These are phyloP conservation scores for Venturiaceae sp. DNA, from an alignment of 2,329 filamentous ascomycete genomes.

Conservation along the genomic window DNA sequence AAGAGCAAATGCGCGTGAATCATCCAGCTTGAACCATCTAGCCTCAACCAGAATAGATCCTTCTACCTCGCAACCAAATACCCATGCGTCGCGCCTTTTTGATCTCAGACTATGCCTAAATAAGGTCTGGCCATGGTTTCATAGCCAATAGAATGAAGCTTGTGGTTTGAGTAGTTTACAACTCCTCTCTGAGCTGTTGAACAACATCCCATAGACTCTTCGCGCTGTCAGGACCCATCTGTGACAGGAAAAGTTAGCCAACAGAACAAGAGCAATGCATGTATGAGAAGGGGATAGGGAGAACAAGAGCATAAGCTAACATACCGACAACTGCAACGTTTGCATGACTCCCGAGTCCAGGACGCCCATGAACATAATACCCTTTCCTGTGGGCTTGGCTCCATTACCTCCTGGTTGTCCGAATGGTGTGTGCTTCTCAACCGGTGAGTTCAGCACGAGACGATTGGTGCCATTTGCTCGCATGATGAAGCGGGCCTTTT, in stretches of 20 bases:
- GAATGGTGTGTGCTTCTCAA: not conserved
- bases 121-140: too few species aligned
- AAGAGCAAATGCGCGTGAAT: too few species aligned
- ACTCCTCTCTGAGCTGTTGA: not conserved
- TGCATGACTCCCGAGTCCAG: not conserved
- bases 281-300: not conserved
- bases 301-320: too few species aligned
- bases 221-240: not conserved
- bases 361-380: not conserved
- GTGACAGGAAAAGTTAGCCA: not conserved
- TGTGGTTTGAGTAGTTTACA: not conserved
- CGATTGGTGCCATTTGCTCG: conserved; percentile 82
- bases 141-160: too few species aligned
- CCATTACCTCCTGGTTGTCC: not conserved
- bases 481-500: conserved; percentile 67
- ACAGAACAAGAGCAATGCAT: not conserved
- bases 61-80: too few species aligned
- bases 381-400: not conserved
- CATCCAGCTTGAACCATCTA: too few species aligned
- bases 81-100: too few species aligned
- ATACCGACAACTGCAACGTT: not conserved
- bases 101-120: too few species aligned
- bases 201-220: not conserved
- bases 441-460: conserved; percentile 73
- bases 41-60: too few species aligned